These are phyloP conservation scores for Picochlorum sp. DNA, from an alignment of 139 green algal species.

Conservation along the genomic window DNA sequence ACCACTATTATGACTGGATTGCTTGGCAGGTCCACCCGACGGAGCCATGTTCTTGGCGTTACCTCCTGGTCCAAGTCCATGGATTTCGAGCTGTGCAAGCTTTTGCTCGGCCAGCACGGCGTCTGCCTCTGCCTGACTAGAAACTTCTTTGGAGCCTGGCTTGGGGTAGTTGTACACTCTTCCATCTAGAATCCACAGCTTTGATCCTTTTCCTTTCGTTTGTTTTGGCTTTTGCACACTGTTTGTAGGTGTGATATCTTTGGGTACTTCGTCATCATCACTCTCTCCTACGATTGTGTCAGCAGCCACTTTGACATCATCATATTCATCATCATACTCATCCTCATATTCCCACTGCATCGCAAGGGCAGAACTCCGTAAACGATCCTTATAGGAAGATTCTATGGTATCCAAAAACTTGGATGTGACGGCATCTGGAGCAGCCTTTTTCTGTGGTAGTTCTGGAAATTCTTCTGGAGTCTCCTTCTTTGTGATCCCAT, in stretches of 20 bases:
- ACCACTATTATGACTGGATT: not conserved
- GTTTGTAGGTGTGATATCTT: not conserved
- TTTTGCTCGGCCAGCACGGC: constrained; percentile 31
- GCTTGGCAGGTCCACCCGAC: not conserved
- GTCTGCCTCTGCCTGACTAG: constrained; percentile 32
- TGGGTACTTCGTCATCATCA: constrained; percentile 25
- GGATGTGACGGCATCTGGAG: constrained; percentile 9
- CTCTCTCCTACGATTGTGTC: constrained; percentile 53
- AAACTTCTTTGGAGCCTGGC: constrained; percentile 50
- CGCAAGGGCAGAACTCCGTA: constrained; percentile 9
- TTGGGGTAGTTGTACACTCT: constrained; percentile 79
- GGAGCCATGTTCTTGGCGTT: constrained; percentile 28
- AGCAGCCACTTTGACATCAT: constrained; percentile 46
- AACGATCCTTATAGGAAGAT: constrained; percentile 15
- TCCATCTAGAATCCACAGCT: constrained; percentile 61
- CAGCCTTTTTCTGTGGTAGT: constrained; percentile 3
- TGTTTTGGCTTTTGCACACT: not conserved
- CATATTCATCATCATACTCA: constrained; percentile 78
- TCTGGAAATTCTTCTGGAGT: not conserved
- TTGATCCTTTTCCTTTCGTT: constrained; percentile 4
- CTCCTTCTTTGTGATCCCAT: not conserved
- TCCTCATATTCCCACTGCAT: constrained; percentile 71
- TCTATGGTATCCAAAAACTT: constrained; percentile 23
- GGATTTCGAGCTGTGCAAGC: constrained; percentile 40
- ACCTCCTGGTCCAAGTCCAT: constrained; percentile 52